Evolutionary conservation across 495 filamentous ascomycete genomes (phyloP), one percentile per base, ranked within the genome.

Genomic region (Xylaria longipes): DNA sequence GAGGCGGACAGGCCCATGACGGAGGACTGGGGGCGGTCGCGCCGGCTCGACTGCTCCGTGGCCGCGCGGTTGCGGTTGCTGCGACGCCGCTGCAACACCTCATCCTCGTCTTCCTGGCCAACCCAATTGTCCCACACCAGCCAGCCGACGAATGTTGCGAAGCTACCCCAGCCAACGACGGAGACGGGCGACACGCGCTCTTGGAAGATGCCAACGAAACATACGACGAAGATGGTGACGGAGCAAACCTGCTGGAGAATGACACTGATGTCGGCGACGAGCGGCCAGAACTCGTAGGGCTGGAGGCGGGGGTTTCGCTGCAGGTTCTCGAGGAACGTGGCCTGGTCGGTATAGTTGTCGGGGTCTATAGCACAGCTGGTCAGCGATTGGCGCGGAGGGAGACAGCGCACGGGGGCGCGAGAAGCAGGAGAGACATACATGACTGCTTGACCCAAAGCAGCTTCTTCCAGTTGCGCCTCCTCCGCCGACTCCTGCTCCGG

Each of bases 301-400:
- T 94, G 91, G 50, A 98, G 90, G 22, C 94, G 91, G 15, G 95
- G 96, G 79, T 99, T 99, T 29, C 95, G 91, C 79, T 99, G 97
- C 12, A 99, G 88, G 73, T 97, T 93, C 76, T 97, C 95, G 69
- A 99, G 91, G 75, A 99, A 99, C 29, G 94, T 97, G 57, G 92
- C 91, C 78, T 94, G 93, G 79, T 99, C 96, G 61, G 97, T 98
- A 81, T 98, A 98, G 79, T 99, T 99, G 82, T 99, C 96, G 25
- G 97, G 95, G 80, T 97, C 94, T 97, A 72, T 46, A 29, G 56
- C 6, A 29, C 20, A 62, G 3, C 11, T 69, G 72, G 48, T 54
- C 15, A 69, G 57, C 43, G 57, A 52, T 17, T 15, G 41, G 37
- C 20, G 17, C 15, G 31, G 66, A 50, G 31, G 1, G 25, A 27